A percentile compares a stretch with the other conserved stretches of the same genome.
These are phyloP conservation scores for Ogataea naganishii DNA, from an alignment of 805 yeast genomes.

Conservation along the genomic window DNA sequence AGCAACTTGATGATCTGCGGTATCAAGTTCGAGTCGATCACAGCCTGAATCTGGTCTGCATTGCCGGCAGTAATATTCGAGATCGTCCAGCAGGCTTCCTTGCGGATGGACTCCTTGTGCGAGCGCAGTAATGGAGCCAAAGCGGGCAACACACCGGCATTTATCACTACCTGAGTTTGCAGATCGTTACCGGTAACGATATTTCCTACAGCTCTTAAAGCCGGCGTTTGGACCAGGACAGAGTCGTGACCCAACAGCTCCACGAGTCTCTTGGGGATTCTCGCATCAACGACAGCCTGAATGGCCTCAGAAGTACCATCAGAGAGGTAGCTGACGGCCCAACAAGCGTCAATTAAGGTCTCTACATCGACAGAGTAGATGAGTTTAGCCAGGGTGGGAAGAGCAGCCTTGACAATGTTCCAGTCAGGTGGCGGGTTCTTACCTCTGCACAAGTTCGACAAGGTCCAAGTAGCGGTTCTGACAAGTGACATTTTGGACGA, in stretches of 20 bases:
- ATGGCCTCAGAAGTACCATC: conserved; percentile 92
- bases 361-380: conserved; percentile 88
- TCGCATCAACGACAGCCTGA: conserved; percentile 93
- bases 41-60: conserved; percentile 92
- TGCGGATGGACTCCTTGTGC: conserved; percentile 84
- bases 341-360: conserved; percentile 93
- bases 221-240: conserved; percentile 90
- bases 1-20: conserved; percentile 82
- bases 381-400: conserved; percentile 86
- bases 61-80: conserved; percentile 98
- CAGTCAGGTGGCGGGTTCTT: conserved; percentile 95
- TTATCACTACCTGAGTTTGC: conserved; percentile 92
- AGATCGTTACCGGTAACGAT: conserved; percentile 95
- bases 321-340: conserved; percentile 94
- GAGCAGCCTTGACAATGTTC: conserved; percentile 74
- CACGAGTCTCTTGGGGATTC: conserved; percentile 90
- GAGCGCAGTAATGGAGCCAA: conserved; percentile 72
- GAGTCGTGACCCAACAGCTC: conserved; percentile 82
- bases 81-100: conserved; percentile 98
- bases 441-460: conserved; percentile 94
- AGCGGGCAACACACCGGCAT: conserved; percentile 85
- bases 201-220: conserved; percentile 94
- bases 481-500: conserved; percentile 81
- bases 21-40: conserved; percentile 86
- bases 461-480: conserved; percentile 97